Evolutionary conservation across 2,329 filamentous ascomycete genomes (phyloP), one percentile per base, ranked within the genome.

Genomic region (Lomentospora prolificans): DNA sequence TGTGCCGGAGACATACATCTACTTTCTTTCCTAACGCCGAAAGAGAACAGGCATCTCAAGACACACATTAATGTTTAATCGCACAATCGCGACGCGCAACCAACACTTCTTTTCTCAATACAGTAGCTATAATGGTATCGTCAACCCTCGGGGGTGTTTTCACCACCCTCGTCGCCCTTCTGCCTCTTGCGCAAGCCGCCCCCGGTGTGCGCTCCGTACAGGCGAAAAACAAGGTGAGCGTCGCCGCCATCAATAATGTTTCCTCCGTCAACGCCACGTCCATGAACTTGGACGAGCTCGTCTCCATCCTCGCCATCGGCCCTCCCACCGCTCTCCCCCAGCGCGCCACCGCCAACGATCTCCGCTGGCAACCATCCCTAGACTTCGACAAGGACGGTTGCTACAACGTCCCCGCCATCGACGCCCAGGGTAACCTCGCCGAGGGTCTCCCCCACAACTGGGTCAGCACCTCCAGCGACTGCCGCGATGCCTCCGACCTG

Each of bases 391-490:
- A 61, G 5, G 64, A 71, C 51, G 61, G 68, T 17, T 73, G 70
- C 61, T 73, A 73, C 58, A 72, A 72, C 59, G 66, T 66, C 2
- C 66, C 69, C 2, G 71, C 70, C 17, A 71, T 73, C 55, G 66
- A 63, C 30, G 61, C 64, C 4, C 57, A 66, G 30, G 69, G 69
- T 7, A 65, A 65, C 14, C 63, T 70, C 22, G 62, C 62, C 48
- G 59, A 61, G 3, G 70, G 70, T 2, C 63, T 69, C 2, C 61
- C 63, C 28, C 60, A 64, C 57, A 57, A 64, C 50, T 64, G 64
- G 54, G 63, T 63, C 7, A 63, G 65, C 17, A 55, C 63, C 19
- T 59, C 65, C 3, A 30, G 58, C 19, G 61, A 59, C 44, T 73
- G 71, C 61, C 68, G 64, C 10, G 66, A 70, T 54, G 59, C 59